Evolutionary conservation across 2,329 filamentous ascomycete species (phyloP).

Genomic region (Massarina eburnea): DNA sequence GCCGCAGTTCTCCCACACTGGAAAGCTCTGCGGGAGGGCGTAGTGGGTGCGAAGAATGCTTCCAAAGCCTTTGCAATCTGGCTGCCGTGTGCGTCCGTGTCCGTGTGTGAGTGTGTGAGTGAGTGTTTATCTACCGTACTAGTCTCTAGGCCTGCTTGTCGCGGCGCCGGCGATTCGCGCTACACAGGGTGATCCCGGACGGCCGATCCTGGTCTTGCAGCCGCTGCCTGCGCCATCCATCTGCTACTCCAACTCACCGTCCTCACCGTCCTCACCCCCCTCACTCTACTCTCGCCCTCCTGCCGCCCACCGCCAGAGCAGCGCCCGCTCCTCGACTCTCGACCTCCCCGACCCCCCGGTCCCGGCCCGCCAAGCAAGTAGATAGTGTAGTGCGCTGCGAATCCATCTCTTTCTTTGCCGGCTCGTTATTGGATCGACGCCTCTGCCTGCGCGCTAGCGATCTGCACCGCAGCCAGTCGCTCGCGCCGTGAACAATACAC

Average conservation of each 20-base stretch:
- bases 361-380: no score
- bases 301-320: not conserved
- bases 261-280: not conserved
- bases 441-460: not conserved
- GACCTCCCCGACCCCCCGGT: no score
- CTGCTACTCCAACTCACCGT: constrained; percentile 1
- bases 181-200: not conserved
- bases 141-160: constrained; percentile 1
- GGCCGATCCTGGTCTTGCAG: not conserved
- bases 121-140: not conserved
- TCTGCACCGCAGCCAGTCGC: not conserved
- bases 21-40: no score
- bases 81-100: no score
- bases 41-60: no score
- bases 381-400: not conserved
- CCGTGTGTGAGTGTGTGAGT: not conserved
- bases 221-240: constrained; percentile 3
- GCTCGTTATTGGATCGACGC: not conserved
- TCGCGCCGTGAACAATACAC: no score
- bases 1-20: no score
- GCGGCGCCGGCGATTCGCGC: not conserved
- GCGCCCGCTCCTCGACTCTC: not conserved
- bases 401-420: not conserved
- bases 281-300: not conserved
- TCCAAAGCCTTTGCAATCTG: no score